These are phyloP conservation scores for Pichia paraexigua DNA, from an alignment of 805 yeast species.

Conservation along the genomic window DNA sequence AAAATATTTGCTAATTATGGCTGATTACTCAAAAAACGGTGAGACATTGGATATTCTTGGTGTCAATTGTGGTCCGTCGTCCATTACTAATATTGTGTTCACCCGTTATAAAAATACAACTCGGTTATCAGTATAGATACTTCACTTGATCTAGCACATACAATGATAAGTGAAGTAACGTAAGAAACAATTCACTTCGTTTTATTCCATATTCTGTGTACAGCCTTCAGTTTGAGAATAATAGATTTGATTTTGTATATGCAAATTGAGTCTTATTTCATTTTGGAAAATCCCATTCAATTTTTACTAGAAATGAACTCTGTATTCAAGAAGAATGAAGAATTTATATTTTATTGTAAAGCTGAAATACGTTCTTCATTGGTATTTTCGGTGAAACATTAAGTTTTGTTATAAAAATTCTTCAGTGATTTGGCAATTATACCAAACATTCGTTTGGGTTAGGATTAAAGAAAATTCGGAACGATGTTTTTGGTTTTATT, in stretches of 20 bases:
- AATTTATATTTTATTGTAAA: slow-evolving; percentile 21
- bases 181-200: slow-evolving; percentile 11
- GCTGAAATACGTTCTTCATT: slow-evolving; percentile 18
- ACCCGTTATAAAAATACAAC: slow-evolving; percentile 28
- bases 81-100: slow-evolving; percentile 31
- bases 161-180: neutral
- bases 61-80: slow-evolving; percentile 38
- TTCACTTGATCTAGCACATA: slow-evolving; percentile 13
- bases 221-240: slow-evolving; percentile 28
- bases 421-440: neutral
- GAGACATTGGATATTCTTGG: slow-evolving; percentile 25
- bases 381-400: slow-evolving; percentile 2
- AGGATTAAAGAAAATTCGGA: neutral
- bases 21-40: slow-evolving; percentile 23
- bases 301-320: slow-evolving; percentile 32
- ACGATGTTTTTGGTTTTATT: neutral
- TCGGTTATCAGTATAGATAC: slow-evolving; percentile 25
- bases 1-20: slow-evolving; percentile 23
- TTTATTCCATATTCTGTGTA: slow-evolving; percentile 27
- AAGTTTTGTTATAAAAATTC: neutral
- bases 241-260: slow-evolving; percentile 33
- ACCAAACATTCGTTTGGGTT: neutral
- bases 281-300: slow-evolving; percentile 25
- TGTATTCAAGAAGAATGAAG: slow-evolving; percentile 30
- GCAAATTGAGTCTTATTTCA: slow-evolving; percentile 34